phyloP scores from a whole-genome alignment of 192 early-diverging fungal genomes.

The Oehlia diaphana region DNA sequence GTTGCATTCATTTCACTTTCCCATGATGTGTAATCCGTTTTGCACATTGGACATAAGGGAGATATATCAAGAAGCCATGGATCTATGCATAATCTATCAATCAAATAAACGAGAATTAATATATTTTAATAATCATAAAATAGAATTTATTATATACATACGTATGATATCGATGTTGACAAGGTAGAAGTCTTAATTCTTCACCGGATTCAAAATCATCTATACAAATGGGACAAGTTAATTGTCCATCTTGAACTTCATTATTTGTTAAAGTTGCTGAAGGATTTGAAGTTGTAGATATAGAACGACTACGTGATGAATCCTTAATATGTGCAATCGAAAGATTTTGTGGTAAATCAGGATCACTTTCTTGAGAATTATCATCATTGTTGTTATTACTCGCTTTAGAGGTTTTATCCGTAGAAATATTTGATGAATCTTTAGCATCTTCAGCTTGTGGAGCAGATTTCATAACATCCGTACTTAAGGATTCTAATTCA shows the following conservation, averaged over 20 bases:
- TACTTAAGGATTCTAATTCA: not conserved
- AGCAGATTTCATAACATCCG: not conserved
- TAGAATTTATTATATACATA: not conserved
- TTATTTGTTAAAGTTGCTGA: not conserved
- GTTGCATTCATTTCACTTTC: not conserved
- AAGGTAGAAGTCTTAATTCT: conserved; percentile 25
- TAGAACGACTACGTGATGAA: not conserved
- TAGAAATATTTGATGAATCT: not conserved
- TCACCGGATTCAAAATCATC: conserved; percentile 28
- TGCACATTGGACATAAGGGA: conserved; percentile 31
- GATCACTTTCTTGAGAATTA: not conserved
- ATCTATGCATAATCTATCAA: conserved; percentile 19
- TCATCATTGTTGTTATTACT: not conserved
- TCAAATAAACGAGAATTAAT: not conserved
- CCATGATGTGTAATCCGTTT: conserved; percentile 27
- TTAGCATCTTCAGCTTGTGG: not conserved
- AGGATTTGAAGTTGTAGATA: not conserved
- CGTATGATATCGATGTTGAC: conserved; percentile 30
- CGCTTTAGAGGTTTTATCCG: not conserved
- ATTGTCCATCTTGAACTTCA: conserved; percentile 20
- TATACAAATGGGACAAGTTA: conserved; percentile 31
- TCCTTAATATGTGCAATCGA: not conserved
- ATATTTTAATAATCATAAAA: not conserved
- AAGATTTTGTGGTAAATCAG: not conserved
- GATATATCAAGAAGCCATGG: conserved; percentile 29